Evolutionary conservation across 768 basidiomycete species (phyloP).

Genomic region (Lactarius trivialis): DNA sequence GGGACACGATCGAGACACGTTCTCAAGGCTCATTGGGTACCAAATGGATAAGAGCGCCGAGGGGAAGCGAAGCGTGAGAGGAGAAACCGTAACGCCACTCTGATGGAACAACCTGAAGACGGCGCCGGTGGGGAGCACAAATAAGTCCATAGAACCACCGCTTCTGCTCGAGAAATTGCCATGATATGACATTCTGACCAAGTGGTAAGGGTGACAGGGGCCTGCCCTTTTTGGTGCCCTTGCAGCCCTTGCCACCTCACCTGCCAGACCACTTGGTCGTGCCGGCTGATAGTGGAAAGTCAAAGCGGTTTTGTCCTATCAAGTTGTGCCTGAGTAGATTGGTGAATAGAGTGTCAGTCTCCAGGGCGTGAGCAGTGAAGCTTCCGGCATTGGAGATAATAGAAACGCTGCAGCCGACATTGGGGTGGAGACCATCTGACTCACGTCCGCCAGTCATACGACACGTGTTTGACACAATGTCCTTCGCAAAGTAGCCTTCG

Average conservation of each 20-base stretch:
- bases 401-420: not conserved
- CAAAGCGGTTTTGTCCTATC: too few relatives aligned
- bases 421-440: not conserved
- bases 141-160: not conserved
- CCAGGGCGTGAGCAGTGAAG: not conserved
- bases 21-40: not conserved
- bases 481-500: not conserved
- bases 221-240: too few relatives aligned
- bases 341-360: too few relatives aligned
- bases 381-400: not conserved
- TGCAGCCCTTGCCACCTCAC: too few relatives aligned
- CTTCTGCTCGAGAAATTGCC: not conserved
- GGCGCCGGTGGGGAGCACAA: not conserved
- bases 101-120: not conserved
- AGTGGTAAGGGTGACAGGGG: too few relatives aligned
- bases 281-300: too few relatives aligned
- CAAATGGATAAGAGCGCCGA: not conserved
- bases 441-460: not conserved
- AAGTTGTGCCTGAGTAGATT: too few relatives aligned
- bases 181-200: not conserved
- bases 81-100: not conserved
- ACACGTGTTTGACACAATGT: not conserved
- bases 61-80: not conserved
- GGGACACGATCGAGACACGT: not conserved
- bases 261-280: too few relatives aligned